Conservation (phyloP, 768 basidiomycete genomes). For the Gyrodon lividus region DNA sequence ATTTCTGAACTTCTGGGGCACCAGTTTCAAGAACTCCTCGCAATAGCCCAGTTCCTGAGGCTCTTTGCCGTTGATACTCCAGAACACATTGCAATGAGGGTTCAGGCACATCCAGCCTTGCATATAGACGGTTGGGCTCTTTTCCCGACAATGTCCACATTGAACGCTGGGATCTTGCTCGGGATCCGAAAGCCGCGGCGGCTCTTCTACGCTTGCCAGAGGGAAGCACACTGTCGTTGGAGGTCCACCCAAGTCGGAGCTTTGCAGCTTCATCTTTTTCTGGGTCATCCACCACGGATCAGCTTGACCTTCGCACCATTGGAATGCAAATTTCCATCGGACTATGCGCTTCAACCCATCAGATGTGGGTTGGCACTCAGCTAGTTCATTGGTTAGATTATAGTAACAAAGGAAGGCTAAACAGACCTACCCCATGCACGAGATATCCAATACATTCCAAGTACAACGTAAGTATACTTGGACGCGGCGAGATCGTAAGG, state of each 20-base stretch:
- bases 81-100: constrained; percentile 57
- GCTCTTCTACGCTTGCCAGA: background rate
- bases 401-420: background rate
- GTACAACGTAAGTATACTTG: constrained; percentile 51
- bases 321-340: constrained; percentile 80
- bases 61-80: constrained; percentile 34
- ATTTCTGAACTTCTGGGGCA: constrained; percentile 27
- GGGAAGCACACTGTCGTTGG: background rate
- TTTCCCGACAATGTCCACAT: constrained; percentile 45
- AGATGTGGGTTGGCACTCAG: constrained; percentile 57
- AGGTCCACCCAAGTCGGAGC: background rate
- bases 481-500: constrained; percentile 60
- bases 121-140: constrained; percentile 54
- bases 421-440: constrained; percentile 47
- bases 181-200: background rate
- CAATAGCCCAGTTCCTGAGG: constrained; percentile 47
- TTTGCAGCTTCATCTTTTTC: background rate
- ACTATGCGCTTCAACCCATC: constrained; percentile 56
- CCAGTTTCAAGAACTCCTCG: constrained; percentile 43
- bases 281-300: constrained; percentile 48
- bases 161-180: background rate
- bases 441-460: constrained; percentile 64
- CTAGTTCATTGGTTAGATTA: constrained; percentile 30
- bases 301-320: constrained; percentile 77
- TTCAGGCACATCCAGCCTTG: constrained; percentile 64